A percentile compares a stretch with the other conserved stretches of the same genome.
phyloP scores from a whole-genome alignment of 75 land plant species.

The Cryptomeria japonica region DNA sequence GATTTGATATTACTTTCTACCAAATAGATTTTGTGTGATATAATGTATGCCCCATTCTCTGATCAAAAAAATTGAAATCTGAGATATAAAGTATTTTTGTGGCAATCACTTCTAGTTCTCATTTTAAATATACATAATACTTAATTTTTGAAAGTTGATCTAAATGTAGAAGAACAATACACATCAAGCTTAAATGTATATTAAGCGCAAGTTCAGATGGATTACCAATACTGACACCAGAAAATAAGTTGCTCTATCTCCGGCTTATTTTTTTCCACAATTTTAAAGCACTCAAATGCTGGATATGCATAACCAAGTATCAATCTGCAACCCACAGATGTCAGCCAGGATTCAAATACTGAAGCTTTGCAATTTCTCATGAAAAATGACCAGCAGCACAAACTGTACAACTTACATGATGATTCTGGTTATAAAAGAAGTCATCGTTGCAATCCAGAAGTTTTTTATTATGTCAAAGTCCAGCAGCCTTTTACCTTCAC shows the following conservation, averaged over 20 bases:
- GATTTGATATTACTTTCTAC: no score
- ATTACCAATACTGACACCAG: slow-evolving; percentile 96
- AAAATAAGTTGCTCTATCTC: slow-evolving; percentile 72
- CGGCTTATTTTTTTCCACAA: slow-evolving; percentile 78
- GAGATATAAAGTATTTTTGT: no score
- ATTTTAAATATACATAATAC: background rate
- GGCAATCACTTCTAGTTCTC: background rate
- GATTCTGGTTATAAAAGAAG: slow-evolving; percentile 16
- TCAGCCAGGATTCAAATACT: background rate
- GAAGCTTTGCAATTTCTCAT: background rate
- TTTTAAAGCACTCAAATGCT: slow-evolving; percentile 89
- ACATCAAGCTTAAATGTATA: background rate
- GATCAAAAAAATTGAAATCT: no score
- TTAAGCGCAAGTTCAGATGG: background rate
- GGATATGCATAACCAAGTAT: slow-evolving; percentile 85
- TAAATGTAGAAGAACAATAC: background rate
- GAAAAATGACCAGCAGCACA: background rate
- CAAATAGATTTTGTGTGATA: no score
- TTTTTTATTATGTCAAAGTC: background rate
- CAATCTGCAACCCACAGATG: slow-evolving; percentile 52
- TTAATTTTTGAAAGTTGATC: background rate
- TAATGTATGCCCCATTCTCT: no score
- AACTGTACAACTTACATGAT: slow-evolving; percentile 9
- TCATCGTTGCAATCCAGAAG: background rate
- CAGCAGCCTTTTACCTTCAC: background rate